Percentiles rank a stretch among this genome's conserved stretches.
Evolutionary conservation across 345 rosid genomes (phyloP).

Genomic region (Kernera saxatilis): DNA sequence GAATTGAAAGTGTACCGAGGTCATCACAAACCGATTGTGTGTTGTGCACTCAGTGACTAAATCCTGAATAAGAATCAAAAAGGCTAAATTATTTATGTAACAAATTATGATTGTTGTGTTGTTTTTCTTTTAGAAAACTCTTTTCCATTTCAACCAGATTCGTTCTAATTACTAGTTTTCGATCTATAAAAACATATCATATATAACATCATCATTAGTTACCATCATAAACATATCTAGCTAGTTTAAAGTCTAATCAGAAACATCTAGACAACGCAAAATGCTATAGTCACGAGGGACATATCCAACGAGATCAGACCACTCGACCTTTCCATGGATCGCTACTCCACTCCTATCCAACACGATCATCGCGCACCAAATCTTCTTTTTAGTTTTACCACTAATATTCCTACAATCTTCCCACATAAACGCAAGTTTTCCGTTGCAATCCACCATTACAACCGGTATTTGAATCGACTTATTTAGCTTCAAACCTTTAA

Average conservation of each 20-base stretch:
- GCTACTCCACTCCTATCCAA: conserved; percentile 36
- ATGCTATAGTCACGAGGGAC: conserved; percentile 42
- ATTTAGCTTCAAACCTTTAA: conserved; percentile 43
- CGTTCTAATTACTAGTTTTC: too few species aligned
- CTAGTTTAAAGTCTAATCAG: conserved; percentile 27
- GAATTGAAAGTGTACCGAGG: conserved; percentile 64
- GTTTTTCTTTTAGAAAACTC: background rate
- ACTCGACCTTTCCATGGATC: conserved; percentile 44
- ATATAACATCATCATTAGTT: background rate
- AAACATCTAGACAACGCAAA: conserved; percentile 48
- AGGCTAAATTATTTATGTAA: background rate
- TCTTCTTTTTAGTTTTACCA: conserved; percentile 28
- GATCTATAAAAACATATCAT: background rate
- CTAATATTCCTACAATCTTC: background rate
- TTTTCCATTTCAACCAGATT: background rate
- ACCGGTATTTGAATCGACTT: too few species aligned
- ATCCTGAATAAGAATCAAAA: background rate
- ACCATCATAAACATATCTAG: background rate
- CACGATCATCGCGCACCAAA: conserved; percentile 54
- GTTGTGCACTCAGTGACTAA: conserved; percentile 78
- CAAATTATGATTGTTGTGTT: background rate
- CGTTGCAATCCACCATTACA: too few species aligned
- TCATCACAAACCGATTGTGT: conserved; percentile 78
- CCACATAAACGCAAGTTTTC: conserved; percentile 65
- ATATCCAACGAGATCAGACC: conserved; percentile 43